Evolutionary conservation across 352 stramenopile genomes (phyloP).

Genomic region (Pythium periplocum): DNA sequence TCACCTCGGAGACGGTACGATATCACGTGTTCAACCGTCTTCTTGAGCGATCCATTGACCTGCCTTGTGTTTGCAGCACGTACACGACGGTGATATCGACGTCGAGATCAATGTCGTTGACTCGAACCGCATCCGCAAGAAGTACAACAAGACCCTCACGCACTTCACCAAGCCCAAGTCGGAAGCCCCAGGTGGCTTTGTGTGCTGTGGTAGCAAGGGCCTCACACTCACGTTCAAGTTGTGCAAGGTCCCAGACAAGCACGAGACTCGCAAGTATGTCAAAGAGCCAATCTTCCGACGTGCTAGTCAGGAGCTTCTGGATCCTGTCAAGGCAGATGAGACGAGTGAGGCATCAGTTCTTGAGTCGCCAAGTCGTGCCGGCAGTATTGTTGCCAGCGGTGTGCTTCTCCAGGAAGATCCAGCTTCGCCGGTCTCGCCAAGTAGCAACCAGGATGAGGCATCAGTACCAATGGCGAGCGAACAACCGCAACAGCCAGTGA

Average conservation of each 20-base stretch:
- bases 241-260: slow-evolving; percentile 21
- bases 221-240: slow-evolving; percentile 36
- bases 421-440: too few relatives aligned
- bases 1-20: slow-evolving; percentile 34
- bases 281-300: slow-evolving; percentile 44
- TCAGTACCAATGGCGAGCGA: too few relatives aligned
- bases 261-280: slow-evolving; percentile 32
- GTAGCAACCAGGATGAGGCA: too few relatives aligned
- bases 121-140: slow-evolving; percentile 71
- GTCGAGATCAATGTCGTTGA: slow-evolving; percentile 54
- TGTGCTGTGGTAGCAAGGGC: slow-evolving; percentile 42
- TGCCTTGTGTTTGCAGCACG: slow-evolving; percentile 13
- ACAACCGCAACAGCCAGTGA: slow-evolving; percentile 4
- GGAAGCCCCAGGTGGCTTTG: slow-evolving; percentile 33
- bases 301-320: slow-evolving; percentile 31
- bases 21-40: neutral
- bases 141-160: slow-evolving; percentile 53
- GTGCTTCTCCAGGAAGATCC: slow-evolving; percentile 6
- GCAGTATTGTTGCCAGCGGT: slow-evolving; percentile 19
- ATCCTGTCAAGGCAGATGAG: slow-evolving; percentile 43
- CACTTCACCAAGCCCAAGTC: slow-evolving; percentile 46
- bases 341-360: slow-evolving; percentile 43
- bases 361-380: slow-evolving; percentile 38
- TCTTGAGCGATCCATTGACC: too few relatives aligned
- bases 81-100: slow-evolving; percentile 36